phyloP scores from a whole-genome alignment of 176 grass and related monocot species.

The Carex myosuroides region DNA sequence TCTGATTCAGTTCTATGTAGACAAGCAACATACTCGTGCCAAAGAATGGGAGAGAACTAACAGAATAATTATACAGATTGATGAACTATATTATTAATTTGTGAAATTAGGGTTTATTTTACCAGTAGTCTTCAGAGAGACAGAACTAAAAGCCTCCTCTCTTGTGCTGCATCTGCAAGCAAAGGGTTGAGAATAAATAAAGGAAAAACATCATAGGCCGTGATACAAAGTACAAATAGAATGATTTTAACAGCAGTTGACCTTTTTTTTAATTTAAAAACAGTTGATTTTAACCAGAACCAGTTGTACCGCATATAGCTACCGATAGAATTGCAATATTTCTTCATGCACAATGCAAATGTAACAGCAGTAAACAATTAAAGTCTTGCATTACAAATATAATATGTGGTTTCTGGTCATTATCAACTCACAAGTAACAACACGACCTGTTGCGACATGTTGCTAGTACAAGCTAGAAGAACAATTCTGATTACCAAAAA shows the following conservation, averaged over 20 bases:
- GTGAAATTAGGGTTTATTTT: too few relatives aligned
- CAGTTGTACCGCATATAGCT: neutral
- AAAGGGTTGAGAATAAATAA: too few relatives aligned
- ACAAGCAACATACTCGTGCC: neutral
- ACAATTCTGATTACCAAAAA: neutral
- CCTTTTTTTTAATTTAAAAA: neutral
- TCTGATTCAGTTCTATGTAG: neutral
- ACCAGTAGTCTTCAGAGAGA: too few relatives aligned
- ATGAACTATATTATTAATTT: too few relatives aligned
- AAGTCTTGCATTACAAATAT: neutral
- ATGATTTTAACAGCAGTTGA: too few relatives aligned
- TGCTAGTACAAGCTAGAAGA: neutral
- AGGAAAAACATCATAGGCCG: too few relatives aligned
- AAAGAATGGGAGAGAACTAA: neutral
- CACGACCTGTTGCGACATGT: too few relatives aligned
- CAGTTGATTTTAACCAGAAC: neutral
- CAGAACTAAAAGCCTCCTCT: too few relatives aligned
- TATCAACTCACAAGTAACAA: neutral
- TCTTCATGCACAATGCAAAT: constrained; percentile 54
- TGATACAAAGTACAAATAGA: too few relatives aligned
- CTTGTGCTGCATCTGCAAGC: too few relatives aligned
- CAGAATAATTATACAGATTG: too few relatives aligned
- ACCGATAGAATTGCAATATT: constrained; percentile 76
- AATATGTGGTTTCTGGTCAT: neutral
- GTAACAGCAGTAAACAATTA: neutral